Base-by-base conservation (phyloP, 441 rosid genomes). In the Cnidoscolus chayamansa region DNA sequence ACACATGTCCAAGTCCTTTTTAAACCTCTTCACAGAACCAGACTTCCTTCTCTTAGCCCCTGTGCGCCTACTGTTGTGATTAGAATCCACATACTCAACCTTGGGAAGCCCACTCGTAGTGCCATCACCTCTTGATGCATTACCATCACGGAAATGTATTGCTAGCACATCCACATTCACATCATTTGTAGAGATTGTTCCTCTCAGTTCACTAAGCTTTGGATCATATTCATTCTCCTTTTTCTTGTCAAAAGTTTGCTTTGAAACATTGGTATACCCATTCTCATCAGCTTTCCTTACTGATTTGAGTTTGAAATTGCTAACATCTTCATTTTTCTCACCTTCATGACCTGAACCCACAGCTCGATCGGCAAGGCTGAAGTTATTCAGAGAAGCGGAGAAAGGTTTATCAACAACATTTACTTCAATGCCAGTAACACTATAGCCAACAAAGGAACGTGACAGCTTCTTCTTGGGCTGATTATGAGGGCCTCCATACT, bases 1-100 rank as follows among this genome's bases (percentile, higher is more conserved):
- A 63, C 74, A 72, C 13, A 82, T 70, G 65, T 66, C 80, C 13
- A 77, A 64, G 64, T 94, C 92, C 78, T 89, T 92, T 73, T 83
- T 87, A 80, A 93, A 93, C 85, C 97, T 91, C 88, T 89, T 93
- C 73, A 92, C 98, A 66, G 92, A 86, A 70, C 98, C 90, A 73
- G 94, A 84, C 80, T 96, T 91, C 80, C 98, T 89, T 83, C 94
- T 85, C 82, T 79, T 89, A 51, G 97, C 87, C 77, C 99, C 99
- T 1, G 75, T 88, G 32, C 83, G 84, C 54, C 90, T 85, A 84
- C 82, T 85, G 78, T 77, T 73, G 74, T 79, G 88, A 80, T 78
- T 81, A 57, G 77, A 62, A 72, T 89, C 94, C 60, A 70, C 79
- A 55, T 62, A 74, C 75, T 80, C 88, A 66, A 75, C 78, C 78